Evolutionary conservation across 148 eudicot species (phyloP).

Genomic region (Mesembryanthemum crystallinum): DNA sequence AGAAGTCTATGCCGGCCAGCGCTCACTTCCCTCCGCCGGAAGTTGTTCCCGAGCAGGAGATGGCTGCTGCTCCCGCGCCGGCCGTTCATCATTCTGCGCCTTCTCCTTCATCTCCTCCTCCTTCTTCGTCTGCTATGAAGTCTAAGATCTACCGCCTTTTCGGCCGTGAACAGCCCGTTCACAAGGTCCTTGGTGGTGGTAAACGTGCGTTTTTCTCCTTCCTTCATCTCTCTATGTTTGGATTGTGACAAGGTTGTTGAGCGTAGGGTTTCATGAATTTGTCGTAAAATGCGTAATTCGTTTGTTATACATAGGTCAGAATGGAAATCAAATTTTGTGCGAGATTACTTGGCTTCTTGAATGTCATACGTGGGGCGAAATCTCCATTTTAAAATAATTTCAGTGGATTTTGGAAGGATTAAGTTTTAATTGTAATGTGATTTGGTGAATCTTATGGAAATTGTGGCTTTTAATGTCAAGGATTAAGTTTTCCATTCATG

Average conservation of each 20-base stretch:
- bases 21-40: slow-evolving; percentile 35
- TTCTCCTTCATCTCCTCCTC: slow-evolving; percentile 11
- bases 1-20: slow-evolving; percentile 22
- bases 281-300: neutral
- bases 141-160: slow-evolving; percentile 67
- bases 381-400: too few species aligned
- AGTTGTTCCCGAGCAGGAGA: slow-evolving; percentile 26
- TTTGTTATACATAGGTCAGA: too few species aligned
- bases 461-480: too few species aligned
- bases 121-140: slow-evolving; percentile 28
- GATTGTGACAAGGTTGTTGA: neutral
- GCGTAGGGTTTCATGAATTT: neutral
- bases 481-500: too few species aligned
- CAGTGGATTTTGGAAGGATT: too few species aligned
- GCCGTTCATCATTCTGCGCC: too few species aligned
- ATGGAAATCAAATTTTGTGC: too few species aligned
- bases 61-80: neutral
- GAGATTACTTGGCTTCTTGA: too few species aligned
- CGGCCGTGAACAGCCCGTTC: slow-evolving; percentile 68
- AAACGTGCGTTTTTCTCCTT: slow-evolving; percentile 45
- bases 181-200: slow-evolving; percentile 73
- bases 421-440: too few species aligned
- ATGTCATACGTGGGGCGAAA: too few species aligned
- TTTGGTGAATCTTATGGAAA: too few species aligned
- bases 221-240: too few species aligned